Evolutionary conservation across 164 flowering plant genomes (phyloP).

Genomic region (Tetracentron sinense): DNA sequence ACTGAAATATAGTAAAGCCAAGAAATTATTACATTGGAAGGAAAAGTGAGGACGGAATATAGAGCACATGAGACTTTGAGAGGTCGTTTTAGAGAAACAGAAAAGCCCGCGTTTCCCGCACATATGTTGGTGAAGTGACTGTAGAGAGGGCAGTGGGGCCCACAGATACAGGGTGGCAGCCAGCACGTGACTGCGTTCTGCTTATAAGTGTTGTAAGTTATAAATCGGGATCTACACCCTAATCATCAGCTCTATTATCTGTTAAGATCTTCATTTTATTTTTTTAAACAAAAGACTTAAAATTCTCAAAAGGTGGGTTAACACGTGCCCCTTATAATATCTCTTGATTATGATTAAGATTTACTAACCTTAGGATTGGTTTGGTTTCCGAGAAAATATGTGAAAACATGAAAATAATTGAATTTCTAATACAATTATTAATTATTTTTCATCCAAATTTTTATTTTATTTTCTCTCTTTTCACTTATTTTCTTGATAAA

Average conservation of each 20-base stretch:
- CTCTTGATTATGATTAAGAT: too few species aligned
- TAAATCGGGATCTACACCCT: slow-evolving; percentile 48
- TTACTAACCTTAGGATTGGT: too few species aligned
- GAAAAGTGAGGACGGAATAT: slow-evolving; percentile 11
- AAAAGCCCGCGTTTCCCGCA: slow-evolving; percentile 39
- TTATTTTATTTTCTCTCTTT: too few species aligned
- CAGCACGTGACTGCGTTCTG: slow-evolving; percentile 30
- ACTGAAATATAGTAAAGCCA: too few species aligned
- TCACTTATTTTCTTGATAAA: too few species aligned
- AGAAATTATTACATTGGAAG: too few species aligned
- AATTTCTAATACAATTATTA: too few species aligned
- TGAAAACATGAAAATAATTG: too few species aligned
- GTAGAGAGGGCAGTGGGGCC: neutral
- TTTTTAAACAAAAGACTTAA: too few species aligned
- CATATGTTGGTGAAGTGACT: neutral
- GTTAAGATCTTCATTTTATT: neutral
- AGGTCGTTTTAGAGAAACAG: neutral
- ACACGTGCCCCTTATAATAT: neutral
- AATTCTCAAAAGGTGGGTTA: too few species aligned
- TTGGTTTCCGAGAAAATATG: too few species aligned
- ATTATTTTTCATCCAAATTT: too few species aligned
- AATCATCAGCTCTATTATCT: slow-evolving; percentile 32
- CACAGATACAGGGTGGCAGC: neutral
- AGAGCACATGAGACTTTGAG: slow-evolving; percentile 36
- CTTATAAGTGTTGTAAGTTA: neutral